A percentile compares a stretch with the other conserved stretches of the same genome.
phyloP scores from a whole-genome alignment of 2,329 filamentous ascomycete genomes.

The Cladosporium sp. region DNA sequence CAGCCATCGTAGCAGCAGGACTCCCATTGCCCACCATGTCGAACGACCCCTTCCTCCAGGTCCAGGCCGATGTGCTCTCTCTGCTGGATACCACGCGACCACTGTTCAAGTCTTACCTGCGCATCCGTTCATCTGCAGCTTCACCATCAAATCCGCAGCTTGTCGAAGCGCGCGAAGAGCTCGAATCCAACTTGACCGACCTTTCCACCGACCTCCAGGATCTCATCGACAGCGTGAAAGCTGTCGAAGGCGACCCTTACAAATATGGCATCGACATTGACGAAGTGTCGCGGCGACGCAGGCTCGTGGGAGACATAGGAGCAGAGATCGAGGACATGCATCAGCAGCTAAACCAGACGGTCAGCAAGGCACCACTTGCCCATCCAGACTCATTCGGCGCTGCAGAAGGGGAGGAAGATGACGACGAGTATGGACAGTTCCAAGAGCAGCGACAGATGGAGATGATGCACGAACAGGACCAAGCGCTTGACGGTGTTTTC shows the following conservation, averaged over 20 bases:
- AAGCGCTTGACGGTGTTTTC: constrained; percentile 88
- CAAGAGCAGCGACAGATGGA: constrained; percentile 87
- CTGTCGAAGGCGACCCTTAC: constrained; percentile 81
- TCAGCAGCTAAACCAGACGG: constrained; percentile 66
- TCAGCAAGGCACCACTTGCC: constrained; percentile 52
- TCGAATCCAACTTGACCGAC: constrained; percentile 69
- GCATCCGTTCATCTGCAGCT: constrained; percentile 82
- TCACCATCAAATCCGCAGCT: constrained; percentile 67
- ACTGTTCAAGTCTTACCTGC: constrained; percentile 89
- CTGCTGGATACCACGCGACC: constrained; percentile 77
- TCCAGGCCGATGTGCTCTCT: constrained; percentile 70
- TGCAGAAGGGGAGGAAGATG: constrained; percentile 32
- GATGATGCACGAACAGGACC: constrained; percentile 92
- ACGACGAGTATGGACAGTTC: constrained; percentile 60
- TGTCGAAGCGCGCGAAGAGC: constrained; percentile 63
- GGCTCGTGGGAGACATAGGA: constrained; percentile 83
- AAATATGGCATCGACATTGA: constrained; percentile 79
- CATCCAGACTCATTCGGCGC: constrained; percentile 53
- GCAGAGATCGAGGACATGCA: constrained; percentile 86
- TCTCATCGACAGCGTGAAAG: constrained; percentile 79
- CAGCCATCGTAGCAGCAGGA: not conserved
- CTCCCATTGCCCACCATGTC: constrained; percentile 16
- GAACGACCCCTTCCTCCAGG: constrained; percentile 49
- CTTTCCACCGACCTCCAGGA: constrained; percentile 83
- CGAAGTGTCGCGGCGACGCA: constrained; percentile 75